Evolutionary conservation across 768 basidiomycete genomes (phyloP), one percentile per base, ranked within the genome.

Genomic region (Boletellus sp.): DNA sequence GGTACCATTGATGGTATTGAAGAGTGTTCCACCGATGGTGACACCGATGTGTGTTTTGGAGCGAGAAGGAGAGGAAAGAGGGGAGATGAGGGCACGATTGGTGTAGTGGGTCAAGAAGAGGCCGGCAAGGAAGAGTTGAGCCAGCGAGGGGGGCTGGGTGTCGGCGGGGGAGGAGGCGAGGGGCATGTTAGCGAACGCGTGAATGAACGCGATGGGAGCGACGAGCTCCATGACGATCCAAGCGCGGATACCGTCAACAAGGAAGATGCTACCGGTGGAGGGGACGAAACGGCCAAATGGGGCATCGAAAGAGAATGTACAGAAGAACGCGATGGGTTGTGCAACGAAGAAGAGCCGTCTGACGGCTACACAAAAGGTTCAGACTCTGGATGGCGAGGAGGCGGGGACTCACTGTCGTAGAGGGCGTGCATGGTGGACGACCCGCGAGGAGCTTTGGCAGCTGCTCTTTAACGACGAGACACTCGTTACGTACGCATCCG

Each of bases 161-260:
- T 56, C 68, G 37, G 55, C 48, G 4, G 63, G 44, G 22, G 71
- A 62, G 32, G 69, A 53, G 0, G 78, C 74, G 38, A 81, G 72
- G 11, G 83, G 82, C 0, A 78, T 74, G 3, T 70, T 68, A 23
- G 72, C 54, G 65, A 81, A 76, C 0, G 76, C 66, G 60, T 74
- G 65, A n/a, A 78, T 22, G 65, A 90, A 84, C 15, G 66, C 55
- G 33, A 75, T 24, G 1, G 86, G 86, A 0, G 87, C 76, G 19
- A 84, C 72, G 32, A 85, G 68, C 59, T 90, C 88, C 89, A 90
- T 90, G 48, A 77, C 9, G 13, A 90, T 88, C 88, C 88, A 91
- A n/a, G 85, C 55, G 51, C 62, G 70, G 51, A 75, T 68, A 20
- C 84, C 87, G 54, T 90, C 78, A 7, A 87, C 56, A 11, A 81